These are phyloP conservation scores for Botryosphaeria dothidea DNA, from an alignment of 2,329 filamentous ascomycete genomes.

Conservation along the genomic window DNA sequence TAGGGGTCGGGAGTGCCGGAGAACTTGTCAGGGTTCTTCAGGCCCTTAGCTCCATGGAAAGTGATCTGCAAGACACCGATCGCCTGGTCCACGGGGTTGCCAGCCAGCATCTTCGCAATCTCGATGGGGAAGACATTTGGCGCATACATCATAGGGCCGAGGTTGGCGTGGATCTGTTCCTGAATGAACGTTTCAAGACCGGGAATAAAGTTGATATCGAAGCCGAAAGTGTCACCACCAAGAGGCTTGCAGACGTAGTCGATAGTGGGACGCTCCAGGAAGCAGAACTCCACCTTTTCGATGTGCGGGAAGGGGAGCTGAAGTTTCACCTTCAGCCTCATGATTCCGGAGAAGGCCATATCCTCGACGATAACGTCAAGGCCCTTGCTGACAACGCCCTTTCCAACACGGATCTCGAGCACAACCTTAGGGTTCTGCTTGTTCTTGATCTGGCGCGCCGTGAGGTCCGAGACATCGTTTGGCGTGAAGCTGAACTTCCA, in stretches of 20 bases:
- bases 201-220: constrained; percentile 99
- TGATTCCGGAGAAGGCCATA: constrained; percentile 92
- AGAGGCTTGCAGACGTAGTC: constrained; percentile 98
- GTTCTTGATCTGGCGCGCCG: constrained; percentile 82
- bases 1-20: constrained; percentile 91
- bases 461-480: constrained; percentile 91
- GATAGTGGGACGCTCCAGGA: constrained; percentile 83
- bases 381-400: constrained; percentile 95
- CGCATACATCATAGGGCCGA: constrained; percentile 96
- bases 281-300: constrained; percentile 92
- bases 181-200: constrained; percentile 91
- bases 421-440: constrained; percentile 98
- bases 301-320: constrained; percentile 95
- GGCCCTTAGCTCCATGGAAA: constrained; percentile 83
- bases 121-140: constrained; percentile 98
- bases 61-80: constrained; percentile 92
- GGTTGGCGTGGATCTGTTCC: constrained; percentile 91
- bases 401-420: constrained; percentile 90
- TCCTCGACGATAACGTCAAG: constrained; percentile 97
- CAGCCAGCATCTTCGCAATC: constrained; percentile 96
- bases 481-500: constrained; percentile 99
- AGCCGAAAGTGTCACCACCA: constrained; percentile 91
- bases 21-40: constrained; percentile 96
- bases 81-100: constrained; percentile 90
- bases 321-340: constrained; percentile 97